Evolutionary conservation across 2,329 filamentous ascomycete genomes (phyloP).

Genomic region (Aspergillus fumigatus): DNA sequence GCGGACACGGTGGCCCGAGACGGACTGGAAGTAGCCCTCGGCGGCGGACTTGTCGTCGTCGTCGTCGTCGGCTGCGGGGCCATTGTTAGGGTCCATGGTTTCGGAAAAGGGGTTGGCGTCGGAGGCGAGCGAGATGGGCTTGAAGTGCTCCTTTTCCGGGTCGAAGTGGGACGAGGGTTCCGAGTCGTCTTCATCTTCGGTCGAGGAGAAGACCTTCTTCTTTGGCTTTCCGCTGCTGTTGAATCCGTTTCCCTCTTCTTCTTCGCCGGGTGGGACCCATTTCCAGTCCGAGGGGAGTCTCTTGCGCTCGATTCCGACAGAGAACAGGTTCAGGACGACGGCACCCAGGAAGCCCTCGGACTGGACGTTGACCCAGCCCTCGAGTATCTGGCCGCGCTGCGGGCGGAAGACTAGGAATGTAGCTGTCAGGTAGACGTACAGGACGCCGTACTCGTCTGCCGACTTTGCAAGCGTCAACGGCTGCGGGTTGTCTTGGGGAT

Average conservation of each 20-base stretch:
- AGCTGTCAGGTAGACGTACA: slow-evolving; percentile 82
- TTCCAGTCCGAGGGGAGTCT: slow-evolving; percentile 74
- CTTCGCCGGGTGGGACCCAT: slow-evolving; percentile 62
- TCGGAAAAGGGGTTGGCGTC: slow-evolving; percentile 27
- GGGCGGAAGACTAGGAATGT: slow-evolving; percentile 83
- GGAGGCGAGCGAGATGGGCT: slow-evolving; percentile 30
- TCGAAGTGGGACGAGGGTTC: slow-evolving; percentile 26
- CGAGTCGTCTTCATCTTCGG: slow-evolving; percentile 28
- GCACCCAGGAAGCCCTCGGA: slow-evolving; percentile 86
- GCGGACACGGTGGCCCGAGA: slow-evolving; percentile 62
- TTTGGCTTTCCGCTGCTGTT: slow-evolving; percentile 8
- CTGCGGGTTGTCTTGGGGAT: slow-evolving; percentile 29
- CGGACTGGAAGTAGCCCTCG: slow-evolving; percentile 73
- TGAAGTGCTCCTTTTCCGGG: slow-evolving; percentile 37
- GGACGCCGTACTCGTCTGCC: slow-evolving; percentile 77
- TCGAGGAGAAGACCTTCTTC: slow-evolving; percentile 6
- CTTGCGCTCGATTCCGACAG: slow-evolving; percentile 74
- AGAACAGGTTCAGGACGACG: slow-evolving; percentile 87
- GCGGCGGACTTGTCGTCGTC: slow-evolving; percentile 52
- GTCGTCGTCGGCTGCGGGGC: slow-evolving; percentile 46
- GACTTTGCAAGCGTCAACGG: slow-evolving; percentile 40
- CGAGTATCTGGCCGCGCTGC: slow-evolving; percentile 65
- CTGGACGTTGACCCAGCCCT: slow-evolving; percentile 79
- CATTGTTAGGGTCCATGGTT: slow-evolving; percentile 23
- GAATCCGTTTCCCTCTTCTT: slow-evolving; percentile 18